Evolutionary conservation across 108 stramenopile genomes (phyloP), one percentile per base, ranked within the genome.

Genomic region (Nitzschia inconspicua): DNA sequence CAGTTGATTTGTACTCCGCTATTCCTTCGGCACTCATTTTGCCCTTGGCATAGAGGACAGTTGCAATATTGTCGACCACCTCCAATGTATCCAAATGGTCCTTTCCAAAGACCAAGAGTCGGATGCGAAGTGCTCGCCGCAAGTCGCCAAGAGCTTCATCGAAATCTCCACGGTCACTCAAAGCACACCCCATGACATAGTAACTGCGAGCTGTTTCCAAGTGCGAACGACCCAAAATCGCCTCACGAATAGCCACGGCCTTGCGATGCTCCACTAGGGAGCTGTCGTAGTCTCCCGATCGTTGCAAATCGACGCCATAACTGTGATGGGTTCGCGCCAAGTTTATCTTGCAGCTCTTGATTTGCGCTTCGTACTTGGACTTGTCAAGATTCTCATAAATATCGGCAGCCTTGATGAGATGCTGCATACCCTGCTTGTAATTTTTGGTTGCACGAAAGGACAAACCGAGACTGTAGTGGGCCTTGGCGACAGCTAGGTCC

Each of bases 101-200:
- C 25, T 29, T 46, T 47, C 72, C 72, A 39, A 73, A 73, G 4
- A 60, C 28, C 9, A 44, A 16, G 0, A 55, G 32, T 3, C 65
- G 44, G 20, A 40, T 56, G 9, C 64, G 58, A 44, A 73, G 49
- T 0, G 72, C 63, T 10, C 59, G 47, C 10, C 72, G 49, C 16
- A 73, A 50, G 8, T 65, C 65, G 10, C 40, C 47, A 3, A 73
- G 30, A 28, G 72, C 57, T 43, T 73, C 72, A 52, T 73, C 72
- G 37, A 65, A 73, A 46, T 66, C 72, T 25, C 72, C 72, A n/a
- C 65, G 63, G 39, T 73, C 72, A 11, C 40, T 50, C 0, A 73
- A 44, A 11, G 70, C 70, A 52, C 70, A 72, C 4, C 74, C 74
- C 34, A 75, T 68, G 14, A 62, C 57, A 30, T 68, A 68, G 42